These are phyloP conservation scores for Trichosporon sp. DNA, from an alignment of 1,284 basidiomycete genomes.

Conservation along the genomic window DNA sequence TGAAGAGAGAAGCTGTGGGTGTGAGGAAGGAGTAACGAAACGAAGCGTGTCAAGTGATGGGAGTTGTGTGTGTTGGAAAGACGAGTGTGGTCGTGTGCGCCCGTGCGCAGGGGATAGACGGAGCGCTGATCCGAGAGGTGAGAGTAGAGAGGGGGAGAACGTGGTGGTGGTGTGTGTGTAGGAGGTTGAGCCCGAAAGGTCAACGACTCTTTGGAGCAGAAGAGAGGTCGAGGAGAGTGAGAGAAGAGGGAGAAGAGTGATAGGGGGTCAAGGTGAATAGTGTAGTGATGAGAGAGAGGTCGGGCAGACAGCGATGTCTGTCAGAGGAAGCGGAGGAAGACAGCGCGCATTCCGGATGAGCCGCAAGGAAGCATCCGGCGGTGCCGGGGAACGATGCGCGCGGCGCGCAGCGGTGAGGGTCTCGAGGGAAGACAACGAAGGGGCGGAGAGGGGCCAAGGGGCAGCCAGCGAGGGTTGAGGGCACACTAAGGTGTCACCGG, in stretches of 20 bases:
- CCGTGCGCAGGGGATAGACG: conserved; percentile 1
- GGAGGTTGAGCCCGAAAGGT: not conserved
- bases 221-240: not conserved
- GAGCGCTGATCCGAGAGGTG: not conserved
- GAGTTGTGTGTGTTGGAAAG: not conserved
- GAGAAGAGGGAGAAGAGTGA: not conserved
- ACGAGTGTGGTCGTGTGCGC: conserved; percentile 1
- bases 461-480: not conserved
- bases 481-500: not conserved
- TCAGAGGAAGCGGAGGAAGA: not conserved
- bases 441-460: not conserved
- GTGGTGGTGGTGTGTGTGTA: not conserved
- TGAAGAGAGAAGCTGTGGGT: conserved; percentile 47
- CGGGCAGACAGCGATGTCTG: not conserved
- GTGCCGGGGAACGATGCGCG: not conserved
- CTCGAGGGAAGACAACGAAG: not conserved
- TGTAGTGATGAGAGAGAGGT: not conserved
- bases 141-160: not conserved
- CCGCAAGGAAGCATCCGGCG: not conserved
- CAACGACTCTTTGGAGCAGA: not conserved
- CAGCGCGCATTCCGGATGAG: not conserved
- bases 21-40: not conserved
- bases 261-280: not conserved
- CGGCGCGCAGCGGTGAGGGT: not conserved
- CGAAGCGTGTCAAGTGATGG: not conserved